Percentiles rank a stretch among this genome's conserved stretches.
Conservation (phyloP, 345 rosid genomes). For the Chamaenerion angustifolium region DNA sequence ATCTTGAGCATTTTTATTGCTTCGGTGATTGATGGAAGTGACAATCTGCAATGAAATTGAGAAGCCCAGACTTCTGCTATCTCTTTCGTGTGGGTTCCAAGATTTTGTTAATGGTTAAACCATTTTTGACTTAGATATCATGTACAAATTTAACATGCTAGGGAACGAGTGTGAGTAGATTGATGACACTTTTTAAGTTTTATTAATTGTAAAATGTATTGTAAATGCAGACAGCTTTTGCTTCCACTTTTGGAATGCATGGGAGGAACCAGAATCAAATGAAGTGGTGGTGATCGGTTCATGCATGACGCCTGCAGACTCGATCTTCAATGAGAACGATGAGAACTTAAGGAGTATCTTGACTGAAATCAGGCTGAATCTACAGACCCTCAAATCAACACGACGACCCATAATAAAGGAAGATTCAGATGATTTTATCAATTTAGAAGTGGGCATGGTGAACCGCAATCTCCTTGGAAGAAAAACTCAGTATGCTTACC, state of each 20-base stretch:
- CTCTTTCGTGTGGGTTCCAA: too few relatives aligned
- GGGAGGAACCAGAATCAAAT: constrained; percentile 69
- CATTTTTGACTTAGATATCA: too few relatives aligned
- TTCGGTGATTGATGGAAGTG: too few relatives aligned
- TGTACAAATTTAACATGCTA: too few relatives aligned
- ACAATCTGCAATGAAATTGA: too few relatives aligned
- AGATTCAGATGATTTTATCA: constrained; percentile 28
- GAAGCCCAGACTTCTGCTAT: too few relatives aligned
- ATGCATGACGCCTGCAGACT: constrained; percentile 91
- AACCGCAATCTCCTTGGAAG: constrained; percentile 55
- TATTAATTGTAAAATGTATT: too few relatives aligned
- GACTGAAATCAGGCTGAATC: constrained; percentile 65
- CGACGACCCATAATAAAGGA: constrained; percentile 37
- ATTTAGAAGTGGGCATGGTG: constrained; percentile 91
- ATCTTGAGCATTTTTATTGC: too few relatives aligned
- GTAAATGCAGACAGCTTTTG: constrained; percentile 68
- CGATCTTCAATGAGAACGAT: constrained; percentile 77
- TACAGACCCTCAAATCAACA: constrained; percentile 57
- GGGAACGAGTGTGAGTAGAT: too few relatives aligned
- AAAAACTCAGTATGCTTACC: constrained; percentile 50
- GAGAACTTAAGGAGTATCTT: constrained; percentile 53
- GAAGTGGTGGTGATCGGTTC: constrained; percentile 85
- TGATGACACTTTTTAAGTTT: too few relatives aligned
- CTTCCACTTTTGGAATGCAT: constrained; percentile 85
- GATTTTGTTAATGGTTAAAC: too few relatives aligned